phyloP scores from a whole-genome alignment of 345 rosid species.

The Iberis pinnata region DNA sequence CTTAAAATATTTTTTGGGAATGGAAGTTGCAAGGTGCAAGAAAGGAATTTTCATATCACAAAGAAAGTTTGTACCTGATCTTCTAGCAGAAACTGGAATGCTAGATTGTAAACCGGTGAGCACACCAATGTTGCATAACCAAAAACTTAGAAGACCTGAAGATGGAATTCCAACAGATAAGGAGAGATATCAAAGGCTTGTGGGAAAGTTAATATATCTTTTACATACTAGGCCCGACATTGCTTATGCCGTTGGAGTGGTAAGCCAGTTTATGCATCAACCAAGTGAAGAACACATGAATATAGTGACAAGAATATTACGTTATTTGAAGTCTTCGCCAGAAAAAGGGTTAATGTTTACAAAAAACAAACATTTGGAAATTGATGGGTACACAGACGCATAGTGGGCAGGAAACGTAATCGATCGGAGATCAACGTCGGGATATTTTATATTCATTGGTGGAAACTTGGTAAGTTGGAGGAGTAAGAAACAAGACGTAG shows the following conservation, averaged over 20 bases:
- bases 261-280: not conserved
- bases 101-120: not conserved
- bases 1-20: too few relatives aligned
- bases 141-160: not conserved
- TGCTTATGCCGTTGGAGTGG: not conserved
- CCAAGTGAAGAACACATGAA: not conserved
- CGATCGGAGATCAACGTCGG: not conserved
- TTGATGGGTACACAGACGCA: not conserved
- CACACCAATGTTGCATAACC: not conserved
- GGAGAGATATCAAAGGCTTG: not conserved
- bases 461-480: not conserved
- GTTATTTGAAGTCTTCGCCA: not conserved
- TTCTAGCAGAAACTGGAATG: not conserved
- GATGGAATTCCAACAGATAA: not conserved
- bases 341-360: not conserved
- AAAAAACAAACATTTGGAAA: not conserved
- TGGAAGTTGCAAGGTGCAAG: too few relatives aligned
- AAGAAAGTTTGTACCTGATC: too few relatives aligned
- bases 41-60: too few relatives aligned
- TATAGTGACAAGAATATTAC: not conserved
- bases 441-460: not conserved
- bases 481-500: not conserved
- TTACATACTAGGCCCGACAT: too few relatives aligned
- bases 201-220: not conserved
- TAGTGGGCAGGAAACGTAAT: not conserved